Percentiles rank a stretch among this genome's conserved stretches.
phyloP scores from a whole-genome alignment of 2,329 filamentous ascomycete genomes.

The Massarina eburnea region DNA sequence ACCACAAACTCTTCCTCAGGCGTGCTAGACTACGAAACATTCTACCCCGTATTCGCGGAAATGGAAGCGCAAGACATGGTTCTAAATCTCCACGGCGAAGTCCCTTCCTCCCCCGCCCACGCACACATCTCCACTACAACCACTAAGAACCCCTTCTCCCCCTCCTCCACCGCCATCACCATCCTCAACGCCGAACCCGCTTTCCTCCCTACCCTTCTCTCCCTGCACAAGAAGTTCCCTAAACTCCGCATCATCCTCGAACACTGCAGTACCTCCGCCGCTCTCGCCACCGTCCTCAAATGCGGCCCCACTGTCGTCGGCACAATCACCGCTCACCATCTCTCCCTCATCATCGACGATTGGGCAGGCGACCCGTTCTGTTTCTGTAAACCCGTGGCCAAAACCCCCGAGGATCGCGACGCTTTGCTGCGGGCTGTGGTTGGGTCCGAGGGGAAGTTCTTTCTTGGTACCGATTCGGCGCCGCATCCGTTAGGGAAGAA shows the following conservation, averaged over 20 bases:
- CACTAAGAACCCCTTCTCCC: constrained; percentile 1
- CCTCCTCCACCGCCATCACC: constrained; percentile 30
- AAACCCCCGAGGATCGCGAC: constrained; percentile 69
- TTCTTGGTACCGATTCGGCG: constrained; percentile 73
- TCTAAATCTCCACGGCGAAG: constrained; percentile 93
- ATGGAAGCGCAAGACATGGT: constrained; percentile 84
- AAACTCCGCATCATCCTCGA: constrained; percentile 68
- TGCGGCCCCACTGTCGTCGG: constrained; percentile 77
- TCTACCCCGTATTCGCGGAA: constrained; percentile 79
- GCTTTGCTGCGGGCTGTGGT: constrained; percentile 67
- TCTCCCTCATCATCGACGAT: constrained; percentile 78
- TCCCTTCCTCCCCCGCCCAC: constrained; percentile 55
- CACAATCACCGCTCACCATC: constrained; percentile 85
- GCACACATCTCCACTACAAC: constrained; percentile 15
- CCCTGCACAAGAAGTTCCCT: constrained; percentile 75
- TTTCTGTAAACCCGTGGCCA: constrained; percentile 72
- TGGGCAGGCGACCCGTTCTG: constrained; percentile 71
- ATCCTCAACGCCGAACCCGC: constrained; percentile 68
- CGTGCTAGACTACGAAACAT: constrained; percentile 68
- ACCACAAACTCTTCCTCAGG: constrained; percentile 62
- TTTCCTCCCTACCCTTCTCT: constrained; percentile 78
- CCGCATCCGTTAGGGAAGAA: constrained; percentile 67
- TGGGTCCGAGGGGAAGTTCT: constrained; percentile 61
- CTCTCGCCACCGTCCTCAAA: constrained; percentile 72
- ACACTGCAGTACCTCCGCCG: constrained; percentile 85